Base-by-base conservation (phyloP, 768 basidiomycete genomes). In the Podaxis sp. region DNA sequence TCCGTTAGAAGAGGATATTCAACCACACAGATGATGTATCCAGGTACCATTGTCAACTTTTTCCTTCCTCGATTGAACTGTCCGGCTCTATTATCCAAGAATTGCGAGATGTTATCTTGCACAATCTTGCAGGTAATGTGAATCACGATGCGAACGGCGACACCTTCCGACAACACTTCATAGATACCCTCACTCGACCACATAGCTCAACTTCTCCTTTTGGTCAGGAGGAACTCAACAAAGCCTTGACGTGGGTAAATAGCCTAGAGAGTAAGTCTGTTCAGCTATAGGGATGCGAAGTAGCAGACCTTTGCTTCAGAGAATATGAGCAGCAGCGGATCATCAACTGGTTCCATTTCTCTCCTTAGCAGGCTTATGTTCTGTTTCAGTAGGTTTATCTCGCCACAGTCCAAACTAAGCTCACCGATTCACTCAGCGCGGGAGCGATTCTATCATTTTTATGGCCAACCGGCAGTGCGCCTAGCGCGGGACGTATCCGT, bases 391-490 rank as follows among this genome's bases (percentile, higher is more conserved):
- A 30, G n/a, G 54, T 39, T 44, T 13, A 22, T 40, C n/a, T 26
- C 11, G 9, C 54, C 48, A 40, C 26, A 1, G 19, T 44, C 15
- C 22, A n/a, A 44, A 22, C 9, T 5, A 1, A 46, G 12, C 9
- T 57, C 22, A 56, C 3, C 11, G 19, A 3, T 39, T 8, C 19
- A 6, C 24, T 17, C 24, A 80, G 79, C 69, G 12, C 74, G 72
- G 7, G 70, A 77, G 67, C 71, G 76, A 38, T 84, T 82, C 53
- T 68, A 78, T 28, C 77, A 84, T 67, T 80, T 79, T 57, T 72
- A 82, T 64, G 83, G 84, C 3, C 79, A 84, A 66, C 72, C 75
- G 2, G 67, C 69, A 40, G 81, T 80, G 2, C 82, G 84, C 5
- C 70, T 85, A n/a, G 71, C 77, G 38, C 75, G 79, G 1, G 73